phyloP scores from a whole-genome alignment of 306 rosid genomes.

The Argentina anserina region DNA sequence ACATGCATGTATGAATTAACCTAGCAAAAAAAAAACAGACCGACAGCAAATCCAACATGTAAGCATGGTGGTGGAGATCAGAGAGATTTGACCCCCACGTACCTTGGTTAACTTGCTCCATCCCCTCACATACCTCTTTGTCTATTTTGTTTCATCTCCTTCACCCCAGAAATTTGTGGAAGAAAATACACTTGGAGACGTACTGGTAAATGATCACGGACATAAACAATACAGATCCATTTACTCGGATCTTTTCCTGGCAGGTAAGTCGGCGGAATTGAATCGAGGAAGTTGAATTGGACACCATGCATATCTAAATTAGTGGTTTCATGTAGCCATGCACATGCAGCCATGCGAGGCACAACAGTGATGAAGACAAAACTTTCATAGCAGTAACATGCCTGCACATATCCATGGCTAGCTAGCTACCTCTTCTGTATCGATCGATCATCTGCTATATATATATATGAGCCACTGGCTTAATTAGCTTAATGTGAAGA shows the following conservation, averaged over 20 bases:
- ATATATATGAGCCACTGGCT: background rate
- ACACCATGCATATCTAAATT: background rate
- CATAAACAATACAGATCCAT: background rate
- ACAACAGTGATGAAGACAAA: slow-evolving; percentile 16
- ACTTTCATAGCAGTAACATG: slow-evolving; percentile 17
- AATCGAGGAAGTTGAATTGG: slow-evolving; percentile 2
- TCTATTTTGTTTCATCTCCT: background rate
- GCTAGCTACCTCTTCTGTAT: background rate
- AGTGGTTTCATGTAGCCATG: background rate
- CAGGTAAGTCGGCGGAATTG: slow-evolving; percentile 31
- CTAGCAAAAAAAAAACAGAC: background rate
- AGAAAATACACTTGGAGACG: background rate
- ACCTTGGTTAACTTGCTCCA: slow-evolving; percentile 1
- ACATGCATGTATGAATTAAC: background rate
- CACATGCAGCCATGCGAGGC: slow-evolving; percentile 40
- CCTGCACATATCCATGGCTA: slow-evolving; percentile 3
- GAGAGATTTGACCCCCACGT: slow-evolving; percentile 20
- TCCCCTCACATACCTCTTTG: slow-evolving; percentile 15
- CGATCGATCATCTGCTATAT: no score
- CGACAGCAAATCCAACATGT: slow-evolving; percentile 15
- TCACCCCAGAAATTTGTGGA: slow-evolving; percentile 1
- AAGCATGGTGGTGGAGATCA: slow-evolving; percentile 16
- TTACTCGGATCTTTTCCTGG: slow-evolving; percentile 5
- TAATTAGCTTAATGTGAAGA: no score
- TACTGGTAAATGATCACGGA: background rate